Base-by-base conservation (phyloP, 2,329 filamentous ascomycete species). In the Fusarium brevicatenulatum region DNA sequence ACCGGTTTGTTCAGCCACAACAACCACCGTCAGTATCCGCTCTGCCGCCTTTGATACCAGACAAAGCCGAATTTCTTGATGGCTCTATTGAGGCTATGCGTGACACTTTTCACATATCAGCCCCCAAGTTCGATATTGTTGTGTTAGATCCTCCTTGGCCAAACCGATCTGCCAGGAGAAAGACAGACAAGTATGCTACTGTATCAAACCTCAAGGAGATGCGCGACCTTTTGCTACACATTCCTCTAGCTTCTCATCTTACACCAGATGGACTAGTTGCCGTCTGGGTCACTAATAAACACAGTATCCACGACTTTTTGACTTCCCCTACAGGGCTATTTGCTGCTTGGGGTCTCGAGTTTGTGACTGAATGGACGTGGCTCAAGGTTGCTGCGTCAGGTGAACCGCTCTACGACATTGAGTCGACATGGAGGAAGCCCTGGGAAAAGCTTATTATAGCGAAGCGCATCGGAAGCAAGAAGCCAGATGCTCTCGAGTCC, bases 91-190 rank as follows among this genome's bases (percentile, higher is more conserved):
- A 79, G 69, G 83, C 82, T 9, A 81, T 81, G 49, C 80, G 84
- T 42, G 75, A 79, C 5, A 69, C 71, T 0, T 87, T 91, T 71
- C 72, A 84, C 2, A 72, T 80, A 19, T 78, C 76, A 7, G 84
- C 86, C 4, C 85, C 87, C 25, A 76, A 79, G 11, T 95, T 95
- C 80, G 84, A 93, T 71, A 83, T 95, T 49, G 85, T 95, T 42
- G 80, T 95, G 12, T 83, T 95, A 25, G 93, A 95, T 78, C 93
- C 93, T 7, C 93, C 93, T 2, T 95, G 93, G 93, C 92, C 93
- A 0, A 95, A 94, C 78, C 88, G 91, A 50, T 95, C 93, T 10
- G 93, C 90, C 19, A 87, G 88, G 73, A 86, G 92, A 43, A 90
- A 89, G 76, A 85, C 72, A 55, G 81, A 83, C 76, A 76, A 85